Percentiles rank a stretch among this genome's conserved stretches.
These are phyloP conservation scores for Clavulina sp. DNA, from an alignment of 768 basidiomycete genomes.

Conservation along the genomic window DNA sequence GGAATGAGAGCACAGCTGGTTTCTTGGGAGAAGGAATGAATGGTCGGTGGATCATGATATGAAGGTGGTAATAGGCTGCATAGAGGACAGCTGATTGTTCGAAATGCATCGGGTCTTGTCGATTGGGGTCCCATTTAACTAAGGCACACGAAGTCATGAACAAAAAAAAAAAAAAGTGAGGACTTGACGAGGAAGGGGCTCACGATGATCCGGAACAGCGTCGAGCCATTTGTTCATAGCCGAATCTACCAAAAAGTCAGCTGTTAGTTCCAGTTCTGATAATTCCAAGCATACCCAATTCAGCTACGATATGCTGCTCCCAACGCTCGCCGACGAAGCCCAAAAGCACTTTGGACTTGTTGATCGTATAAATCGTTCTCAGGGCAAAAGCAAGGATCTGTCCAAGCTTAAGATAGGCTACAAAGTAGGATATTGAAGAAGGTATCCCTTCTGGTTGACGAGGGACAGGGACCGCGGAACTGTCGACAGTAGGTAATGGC, in stretches of 20 bases:
- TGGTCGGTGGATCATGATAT: conserved; percentile 61
- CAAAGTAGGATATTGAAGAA: conserved; percentile 38
- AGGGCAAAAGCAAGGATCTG: conserved; percentile 44
- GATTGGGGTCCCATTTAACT: conserved; percentile 43
- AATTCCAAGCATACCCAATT: conserved; percentile 24
- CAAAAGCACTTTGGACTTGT: conserved; percentile 37
- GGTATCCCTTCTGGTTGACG: conserved; percentile 44
- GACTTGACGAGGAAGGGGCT: not conserved
- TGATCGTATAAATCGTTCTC: conserved; percentile 53
- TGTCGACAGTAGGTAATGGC: conserved; percentile 32
- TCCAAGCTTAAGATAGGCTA: conserved; percentile 35
- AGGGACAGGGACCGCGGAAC: conserved; percentile 28
- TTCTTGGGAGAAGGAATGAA: conserved; percentile 51
- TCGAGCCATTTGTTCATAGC: conserved; percentile 60
- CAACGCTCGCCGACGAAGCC: conserved; percentile 36
- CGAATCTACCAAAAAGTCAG: conserved; percentile 21
- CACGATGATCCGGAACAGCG: conserved; percentile 48
- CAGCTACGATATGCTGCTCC: conserved; percentile 48
- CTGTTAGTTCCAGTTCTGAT: not conserved
- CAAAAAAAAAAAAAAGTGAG: not conserved
- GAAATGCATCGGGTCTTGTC: conserved; percentile 31
- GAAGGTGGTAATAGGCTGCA: conserved; percentile 42
- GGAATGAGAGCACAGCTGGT: conserved; percentile 33
- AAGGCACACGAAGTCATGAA: not conserved
- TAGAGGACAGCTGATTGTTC: conserved; percentile 43